These are phyloP conservation scores for Termitomyces sp. DNA, from an alignment of 768 basidiomycete species.

Conservation along the genomic window DNA sequence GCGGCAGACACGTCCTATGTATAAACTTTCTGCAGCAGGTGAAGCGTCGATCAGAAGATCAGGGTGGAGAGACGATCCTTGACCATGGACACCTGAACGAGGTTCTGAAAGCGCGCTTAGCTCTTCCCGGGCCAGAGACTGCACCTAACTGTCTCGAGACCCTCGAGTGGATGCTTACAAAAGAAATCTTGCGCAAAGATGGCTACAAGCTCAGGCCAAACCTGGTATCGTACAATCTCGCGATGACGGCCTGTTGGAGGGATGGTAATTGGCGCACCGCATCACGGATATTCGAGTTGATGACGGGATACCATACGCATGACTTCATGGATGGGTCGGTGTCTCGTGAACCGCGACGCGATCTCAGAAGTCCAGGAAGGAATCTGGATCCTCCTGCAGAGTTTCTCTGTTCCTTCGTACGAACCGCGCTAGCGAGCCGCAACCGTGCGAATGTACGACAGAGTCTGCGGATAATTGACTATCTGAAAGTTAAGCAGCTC, in stretches of 20 bases:
- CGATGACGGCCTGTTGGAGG: slow-evolving; percentile 62
- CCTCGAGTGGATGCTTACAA: slow-evolving; percentile 68
- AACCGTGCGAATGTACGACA: slow-evolving; percentile 54
- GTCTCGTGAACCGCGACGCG: slow-evolving; percentile 31
- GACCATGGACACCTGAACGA: slow-evolving; percentile 58
- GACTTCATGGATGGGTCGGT: slow-evolving; percentile 51
- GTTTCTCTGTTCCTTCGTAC: slow-evolving; percentile 53
- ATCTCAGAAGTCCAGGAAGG: slow-evolving; percentile 39
- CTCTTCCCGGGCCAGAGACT: slow-evolving; percentile 33
- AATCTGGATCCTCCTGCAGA: slow-evolving; percentile 47
- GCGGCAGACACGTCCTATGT: slow-evolving; percentile 42
- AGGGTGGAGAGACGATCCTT: slow-evolving; percentile 37
- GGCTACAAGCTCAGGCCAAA: slow-evolving; percentile 45
- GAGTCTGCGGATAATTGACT: slow-evolving; percentile 53
- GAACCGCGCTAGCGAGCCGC: slow-evolving; percentile 51
- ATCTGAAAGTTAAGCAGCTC: slow-evolving; percentile 36
- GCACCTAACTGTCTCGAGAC: slow-evolving; percentile 51
- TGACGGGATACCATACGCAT: slow-evolving; percentile 62
- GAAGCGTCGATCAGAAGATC: slow-evolving; percentile 40
- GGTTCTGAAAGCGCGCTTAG: slow-evolving; percentile 52
- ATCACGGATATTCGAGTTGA: slow-evolving; percentile 57
- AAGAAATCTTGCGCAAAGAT: slow-evolving; percentile 42
- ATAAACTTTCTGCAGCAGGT: slow-evolving; percentile 59
- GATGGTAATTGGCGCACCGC: slow-evolving; percentile 61
- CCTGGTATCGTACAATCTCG: slow-evolving; percentile 55